Percentiles rank a stretch among this genome's conserved stretches.
Evolutionary conservation across 2,329 filamentous ascomycete species (phyloP).

Genomic region (Paramyrothecium roridum): DNA sequence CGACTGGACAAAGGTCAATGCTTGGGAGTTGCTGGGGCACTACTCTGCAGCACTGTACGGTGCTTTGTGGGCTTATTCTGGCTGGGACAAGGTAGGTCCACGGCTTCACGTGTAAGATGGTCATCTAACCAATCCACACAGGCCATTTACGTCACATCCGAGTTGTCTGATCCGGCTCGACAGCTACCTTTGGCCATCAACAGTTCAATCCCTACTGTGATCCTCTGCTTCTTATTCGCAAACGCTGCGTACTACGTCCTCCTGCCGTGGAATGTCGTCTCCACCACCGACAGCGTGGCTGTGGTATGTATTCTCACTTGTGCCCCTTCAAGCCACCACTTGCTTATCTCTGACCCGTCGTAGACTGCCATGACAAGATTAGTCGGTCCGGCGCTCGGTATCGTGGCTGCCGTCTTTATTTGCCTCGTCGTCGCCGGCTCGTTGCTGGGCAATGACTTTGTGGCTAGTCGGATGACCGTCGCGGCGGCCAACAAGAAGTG

Average conservation of each 20-base stretch:
- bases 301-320: constrained; percentile 42
- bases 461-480: constrained; percentile 58
- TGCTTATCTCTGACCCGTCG: neutral
- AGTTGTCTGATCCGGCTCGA: constrained; percentile 45
- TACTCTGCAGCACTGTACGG: constrained; percentile 60
- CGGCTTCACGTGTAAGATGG: neutral
- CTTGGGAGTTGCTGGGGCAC: constrained; percentile 59
- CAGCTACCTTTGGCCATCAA: constrained; percentile 62
- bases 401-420: constrained; percentile 52
- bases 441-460: constrained; percentile 60
- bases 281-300: constrained; percentile 58
- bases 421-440: constrained; percentile 61
- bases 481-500: constrained; percentile 52
- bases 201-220: constrained; percentile 56
- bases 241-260: constrained; percentile 63
- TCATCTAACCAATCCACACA: constrained; percentile 15
- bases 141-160: constrained; percentile 54
- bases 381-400: constrained; percentile 49
- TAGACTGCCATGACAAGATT: constrained; percentile 55
- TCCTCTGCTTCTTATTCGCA: constrained; percentile 55
- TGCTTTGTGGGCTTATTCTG: constrained; percentile 62
- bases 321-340: neutral
- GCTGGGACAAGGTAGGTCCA: constrained; percentile 59
- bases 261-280: constrained; percentile 56
- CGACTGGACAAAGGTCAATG: constrained; percentile 43